Percentiles rank a stretch among this genome's conserved stretches.
Conservation (phyloP, 352 stramenopile species). For the Phytophthora chlamydospora region DNA sequence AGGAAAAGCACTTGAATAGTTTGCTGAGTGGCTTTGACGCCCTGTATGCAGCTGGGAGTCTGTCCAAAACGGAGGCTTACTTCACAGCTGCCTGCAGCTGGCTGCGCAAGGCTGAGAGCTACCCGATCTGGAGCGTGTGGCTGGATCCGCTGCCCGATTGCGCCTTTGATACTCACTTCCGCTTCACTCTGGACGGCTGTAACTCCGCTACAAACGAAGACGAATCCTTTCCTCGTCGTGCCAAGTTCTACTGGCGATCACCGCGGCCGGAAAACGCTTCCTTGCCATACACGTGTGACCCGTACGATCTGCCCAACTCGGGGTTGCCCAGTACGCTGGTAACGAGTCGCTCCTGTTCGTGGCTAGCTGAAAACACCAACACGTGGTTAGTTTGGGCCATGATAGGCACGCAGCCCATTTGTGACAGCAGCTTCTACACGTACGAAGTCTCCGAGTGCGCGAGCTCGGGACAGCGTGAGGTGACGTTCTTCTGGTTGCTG, state of each 20-base stretch:
- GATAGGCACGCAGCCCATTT: constrained; percentile 26
- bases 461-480: constrained; percentile 20
- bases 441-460: constrained; percentile 48
- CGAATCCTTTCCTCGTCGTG: constrained; percentile 30
- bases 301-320: constrained; percentile 20
- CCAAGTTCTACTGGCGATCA: constrained; percentile 41
- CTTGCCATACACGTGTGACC: constrained; percentile 50
- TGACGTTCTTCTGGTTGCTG: constrained; percentile 44
- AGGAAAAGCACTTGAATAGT: constrained; percentile 26
- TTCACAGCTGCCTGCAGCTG: constrained; percentile 52
- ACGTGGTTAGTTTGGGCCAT: constrained; percentile 46
- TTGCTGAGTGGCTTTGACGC: constrained; percentile 21
- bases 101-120: constrained; percentile 45
- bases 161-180: constrained; percentile 38
- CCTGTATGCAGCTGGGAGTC: constrained; percentile 1
- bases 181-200: constrained; percentile 39
- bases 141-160: constrained; percentile 44
- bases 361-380: constrained; percentile 36
- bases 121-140: constrained; percentile 46
- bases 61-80: constrained; percentile 25
- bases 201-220: constrained; percentile 12
- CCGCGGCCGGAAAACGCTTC: constrained; percentile 42
- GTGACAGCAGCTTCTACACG: constrained; percentile 45
- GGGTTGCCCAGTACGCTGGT: constrained; percentile 28
- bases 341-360: constrained; percentile 48